These are phyloP conservation scores for Candida sphagnicola DNA, from an alignment of 805 yeast genomes.

Conservation along the genomic window DNA sequence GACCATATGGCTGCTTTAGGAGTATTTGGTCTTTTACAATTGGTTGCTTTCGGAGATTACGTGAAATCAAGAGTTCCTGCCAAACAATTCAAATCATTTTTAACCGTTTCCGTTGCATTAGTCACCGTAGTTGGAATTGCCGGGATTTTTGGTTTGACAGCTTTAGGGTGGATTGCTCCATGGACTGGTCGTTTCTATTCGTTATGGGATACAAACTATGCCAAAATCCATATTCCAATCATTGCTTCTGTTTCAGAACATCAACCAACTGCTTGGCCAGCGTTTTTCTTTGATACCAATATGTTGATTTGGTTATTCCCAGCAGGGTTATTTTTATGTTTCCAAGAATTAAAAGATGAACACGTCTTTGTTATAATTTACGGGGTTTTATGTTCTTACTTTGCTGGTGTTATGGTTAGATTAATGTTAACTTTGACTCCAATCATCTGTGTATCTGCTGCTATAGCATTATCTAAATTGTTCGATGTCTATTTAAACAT, in stretches of 20 bases:
- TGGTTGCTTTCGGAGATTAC: constrained; percentile 82
- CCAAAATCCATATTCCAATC: constrained; percentile 96
- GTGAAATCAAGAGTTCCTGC: constrained; percentile 70
- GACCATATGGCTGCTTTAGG: constrained; percentile 99
- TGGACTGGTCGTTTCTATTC: constrained; percentile 99
- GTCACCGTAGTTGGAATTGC: constrained; percentile 61
- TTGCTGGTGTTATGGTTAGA: constrained; percentile 99
- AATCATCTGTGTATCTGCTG: constrained; percentile 88
- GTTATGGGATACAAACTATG: constrained; percentile 96
- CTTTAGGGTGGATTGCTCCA: constrained; percentile 93
- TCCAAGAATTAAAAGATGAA: constrained; percentile 87
- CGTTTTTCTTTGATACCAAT: constrained; percentile 91
- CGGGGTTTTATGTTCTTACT: constrained; percentile 90
- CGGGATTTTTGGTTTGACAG: constrained; percentile 76
- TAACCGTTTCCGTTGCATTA: constrained; percentile 54
- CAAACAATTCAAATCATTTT: constrained; percentile 66
- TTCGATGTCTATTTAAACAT: constrained; percentile 79
- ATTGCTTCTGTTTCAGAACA: constrained; percentile 99
- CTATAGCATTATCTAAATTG: constrained; percentile 79
- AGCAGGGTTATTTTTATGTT: constrained; percentile 87
- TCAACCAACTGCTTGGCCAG: constrained; percentile 99
- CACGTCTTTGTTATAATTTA: constrained; percentile 91
- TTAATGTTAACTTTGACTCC: constrained; percentile 97
- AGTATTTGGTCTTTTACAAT: constrained; percentile 90
- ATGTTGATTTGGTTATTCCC: constrained; percentile 98